Evolutionary conservation across 306 rosid genomes (phyloP), one percentile per base, ranked within the genome.

Genomic region (Cucumis hystrix): DNA sequence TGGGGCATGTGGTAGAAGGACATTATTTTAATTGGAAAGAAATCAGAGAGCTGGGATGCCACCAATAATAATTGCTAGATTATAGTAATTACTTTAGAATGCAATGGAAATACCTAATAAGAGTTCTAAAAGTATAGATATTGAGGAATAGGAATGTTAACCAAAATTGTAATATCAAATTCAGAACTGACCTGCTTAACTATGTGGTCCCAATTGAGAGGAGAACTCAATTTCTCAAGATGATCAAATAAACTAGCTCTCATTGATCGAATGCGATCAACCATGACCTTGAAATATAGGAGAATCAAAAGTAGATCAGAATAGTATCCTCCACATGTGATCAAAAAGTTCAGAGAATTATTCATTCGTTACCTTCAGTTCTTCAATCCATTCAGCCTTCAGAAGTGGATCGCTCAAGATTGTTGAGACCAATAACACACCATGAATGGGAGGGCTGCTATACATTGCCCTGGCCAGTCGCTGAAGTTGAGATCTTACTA

Each of bases 401-500:
- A 79, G 57, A 63, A 54, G 61, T 52, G 80, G 77, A 68, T 81
- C 75, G 14, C 76, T 75, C 77, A 84, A 81, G 84, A 84, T 81
- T 25, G 80, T 78, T 0, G 84, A 81, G 82, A 81, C 84, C 7
- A 84, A 66, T 51, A 84, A 60, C 23, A 68, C n/a, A 9, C 87
- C 87, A 39, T 78, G 80, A 61, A 81, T 66, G 16, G 83, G 84
- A 84, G 87, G 87, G 57, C 78, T 81, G 58, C 87, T 55, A 40
- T 84, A 84, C 83, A 81, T 81, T 40, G 84, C 81, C 78, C 84
- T 67, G 37, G 87, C 82, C 70, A 81, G 79, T 79, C 83, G 81
- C 79, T 75, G 80, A 10, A 78, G 75, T 72, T 81, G 84, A 73
- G 80, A 81, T 84, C 75, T 78, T 33, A 84, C 78, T 41, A 62